phyloP scores from a whole-genome alignment of 2,329 filamentous ascomycete species.

The Colletotrichum musicola region DNA sequence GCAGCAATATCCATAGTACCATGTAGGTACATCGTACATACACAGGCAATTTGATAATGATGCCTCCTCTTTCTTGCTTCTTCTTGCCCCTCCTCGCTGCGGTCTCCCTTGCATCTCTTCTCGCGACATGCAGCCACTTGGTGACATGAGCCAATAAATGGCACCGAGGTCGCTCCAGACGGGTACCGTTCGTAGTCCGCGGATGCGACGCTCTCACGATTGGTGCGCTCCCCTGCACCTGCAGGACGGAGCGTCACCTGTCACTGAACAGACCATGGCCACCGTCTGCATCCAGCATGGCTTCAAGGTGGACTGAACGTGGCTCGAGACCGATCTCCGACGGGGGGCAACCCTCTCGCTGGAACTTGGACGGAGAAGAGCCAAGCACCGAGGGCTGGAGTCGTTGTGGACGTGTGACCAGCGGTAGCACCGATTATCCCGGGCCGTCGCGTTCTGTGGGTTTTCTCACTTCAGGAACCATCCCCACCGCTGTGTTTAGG shows the following conservation, averaged over 20 bases:
- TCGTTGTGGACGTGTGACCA: conserved; percentile 22
- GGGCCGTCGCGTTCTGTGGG: conserved; percentile 9
- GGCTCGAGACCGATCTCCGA: conserved; percentile 33
- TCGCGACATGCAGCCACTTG: conserved; percentile 34
- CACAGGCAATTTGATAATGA: conserved; percentile 25
- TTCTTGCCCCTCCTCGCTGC: conserved; percentile 30
- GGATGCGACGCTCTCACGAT: conserved; percentile 22
- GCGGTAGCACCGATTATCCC: conserved; percentile 18
- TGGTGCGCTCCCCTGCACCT: conserved; percentile 34
- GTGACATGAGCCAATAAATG: conserved; percentile 31
- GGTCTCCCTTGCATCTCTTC: conserved; percentile 32
- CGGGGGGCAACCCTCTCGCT: conserved; percentile 25
- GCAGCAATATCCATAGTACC: neutral
- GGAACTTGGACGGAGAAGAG: neutral
- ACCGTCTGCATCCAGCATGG: conserved; percentile 32
- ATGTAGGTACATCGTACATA: conserved; percentile 2
- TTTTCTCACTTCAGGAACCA: neutral
- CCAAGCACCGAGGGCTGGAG: conserved; percentile 7
- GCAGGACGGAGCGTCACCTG: conserved; percentile 32
- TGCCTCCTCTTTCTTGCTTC: conserved; percentile 30
- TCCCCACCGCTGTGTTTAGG: conserved; percentile 3
- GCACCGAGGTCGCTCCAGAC: conserved; percentile 22
- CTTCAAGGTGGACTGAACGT: conserved; percentile 25
- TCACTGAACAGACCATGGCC: conserved; percentile 30
- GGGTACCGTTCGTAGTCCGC: conserved; percentile 26